Evolutionary conservation across 2,329 filamentous ascomycete species (phyloP), one percentile per base, ranked within the genome.

Genomic region (Verticillium longisporum): DNA sequence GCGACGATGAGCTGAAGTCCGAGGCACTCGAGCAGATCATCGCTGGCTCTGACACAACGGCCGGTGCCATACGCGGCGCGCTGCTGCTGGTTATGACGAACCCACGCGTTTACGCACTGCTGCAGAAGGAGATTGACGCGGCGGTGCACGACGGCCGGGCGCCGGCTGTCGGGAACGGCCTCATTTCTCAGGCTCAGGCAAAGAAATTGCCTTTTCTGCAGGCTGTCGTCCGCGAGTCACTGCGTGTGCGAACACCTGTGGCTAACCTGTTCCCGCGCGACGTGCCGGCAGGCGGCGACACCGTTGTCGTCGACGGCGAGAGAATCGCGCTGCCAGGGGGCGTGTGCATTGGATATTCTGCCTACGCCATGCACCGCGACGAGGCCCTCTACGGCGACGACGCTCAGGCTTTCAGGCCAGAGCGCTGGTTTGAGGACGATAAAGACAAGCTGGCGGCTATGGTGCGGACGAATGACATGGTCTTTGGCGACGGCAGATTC

Each of bases 351-450:
- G 84, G 84, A 7, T 84, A 81, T 70, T 86, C 81, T 63, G 78
- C 84, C 0, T 87, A 82, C 80, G 83, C 86, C 0, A 72, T 89
- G n/a, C 85, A 88, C 65, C 79, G 82, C 0, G 75, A 82, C 9
- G 74, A 76, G 3, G 78, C 82, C 50, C 70, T 87, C 9, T 88
- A 87, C 61, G 86, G 85, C 0, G 67, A 75, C 0, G 82, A 88
- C 63, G 78, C 81, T 0, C 80, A 86, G 55, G 68, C 68, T 0
- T 89, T 82, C 66, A 71, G 81, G 4, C 85, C 86, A 0, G 85
- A 88, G 67, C 71, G 86, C n/a, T 87, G 85, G 75, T 64, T 77
- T 11, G 67, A 69, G 36, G 60, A 68, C 83, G 70, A 74, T 78
- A 63, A 75, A 77, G 60, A 50, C 0, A 62, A 60, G 37, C 56